Evolutionary conservation across 371 early-diverging fungal species (phyloP), one percentile per base, ranked within the genome.

Genomic region (Gilbertella persicaria): DNA sequence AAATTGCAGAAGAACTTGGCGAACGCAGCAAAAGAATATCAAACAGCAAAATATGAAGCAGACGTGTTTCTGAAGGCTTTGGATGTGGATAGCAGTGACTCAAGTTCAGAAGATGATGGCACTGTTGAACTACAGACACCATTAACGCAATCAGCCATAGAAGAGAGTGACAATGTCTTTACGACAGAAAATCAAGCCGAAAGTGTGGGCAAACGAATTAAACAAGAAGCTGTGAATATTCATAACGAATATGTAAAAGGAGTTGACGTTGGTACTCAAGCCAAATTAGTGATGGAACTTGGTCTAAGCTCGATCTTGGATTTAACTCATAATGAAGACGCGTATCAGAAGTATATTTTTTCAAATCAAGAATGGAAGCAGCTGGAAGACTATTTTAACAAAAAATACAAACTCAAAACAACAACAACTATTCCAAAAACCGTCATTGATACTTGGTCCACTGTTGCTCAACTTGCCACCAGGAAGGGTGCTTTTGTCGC

Each of bases 301-400:
- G 49, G 36, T 37, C n/a, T 48, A 38, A 36, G 49, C 38, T 48
- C 38, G 4, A 48, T 48, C 14, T 38, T 48, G 38, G 49, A 48
- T 38, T 48, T 48, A 16, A 48, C 28, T 9, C 36, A 48, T 17
- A 38, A 48, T 37, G 38, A 48, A 38, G 38, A 48, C 25, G 49
- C 17, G 16, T 37, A 38, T 37, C 39, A 48, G 38, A 48, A 38
- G n/a, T 48, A 37, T 10, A 48, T 48, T n/a, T 48, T 48, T 38
- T 37, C 5, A n/a, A 25, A 37, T 37, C 49, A 48, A 38, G 17
- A 38, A 48, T 48, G 49, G 49, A 37, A 48, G 26, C n/a, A n/a
- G n/a, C n/a, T n/a, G n/a, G n/a, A n/a, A n/a, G n/a, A n/a, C n/a
- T 2, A 28, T 16, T 3, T 48, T 6, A 48, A 14, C 14, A 25